phyloP scores from a whole-genome alignment of 129 eudicot genomes.

The Arctium lappa region DNA sequence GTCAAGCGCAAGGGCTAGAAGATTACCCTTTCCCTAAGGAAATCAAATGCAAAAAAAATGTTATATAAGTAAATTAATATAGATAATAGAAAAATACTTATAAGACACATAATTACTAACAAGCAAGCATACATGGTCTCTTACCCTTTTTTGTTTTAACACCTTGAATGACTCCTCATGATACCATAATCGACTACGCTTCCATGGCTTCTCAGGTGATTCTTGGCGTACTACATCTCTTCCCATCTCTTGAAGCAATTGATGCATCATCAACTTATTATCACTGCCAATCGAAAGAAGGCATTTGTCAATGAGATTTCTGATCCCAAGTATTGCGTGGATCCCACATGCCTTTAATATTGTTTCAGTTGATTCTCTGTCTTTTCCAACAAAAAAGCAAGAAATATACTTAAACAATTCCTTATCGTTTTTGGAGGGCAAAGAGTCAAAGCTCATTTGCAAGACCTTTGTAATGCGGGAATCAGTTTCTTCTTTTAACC shows the following conservation, averaged over 20 bases:
- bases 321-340: conserved; percentile 1
- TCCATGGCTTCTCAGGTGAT: conserved; percentile 2
- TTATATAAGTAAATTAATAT: too few species aligned
- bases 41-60: too few species aligned
- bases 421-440: not conserved
- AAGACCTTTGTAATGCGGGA: not conserved
- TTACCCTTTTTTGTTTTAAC: not conserved
- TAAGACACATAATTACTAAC: not conserved
- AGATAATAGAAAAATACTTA: not conserved
- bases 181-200: conserved; percentile 7
- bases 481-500: not conserved
- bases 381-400: not conserved
- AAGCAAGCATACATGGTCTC: not conserved
- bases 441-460: not conserved
- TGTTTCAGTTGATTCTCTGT: not conserved
- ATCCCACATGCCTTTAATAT: not conserved
- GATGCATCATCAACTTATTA: conserved; percentile 19
- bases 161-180: not conserved
- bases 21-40: not conserved
- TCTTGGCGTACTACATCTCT: not conserved
- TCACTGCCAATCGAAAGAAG: not conserved
- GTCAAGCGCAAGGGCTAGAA: not conserved
- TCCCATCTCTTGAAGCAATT: conserved; percentile 15
- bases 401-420: not conserved
- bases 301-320: conserved; percentile 22